phyloP scores from a whole-genome alignment of 2,329 filamentous ascomycete species.

The Fusarium ramigenum region DNA sequence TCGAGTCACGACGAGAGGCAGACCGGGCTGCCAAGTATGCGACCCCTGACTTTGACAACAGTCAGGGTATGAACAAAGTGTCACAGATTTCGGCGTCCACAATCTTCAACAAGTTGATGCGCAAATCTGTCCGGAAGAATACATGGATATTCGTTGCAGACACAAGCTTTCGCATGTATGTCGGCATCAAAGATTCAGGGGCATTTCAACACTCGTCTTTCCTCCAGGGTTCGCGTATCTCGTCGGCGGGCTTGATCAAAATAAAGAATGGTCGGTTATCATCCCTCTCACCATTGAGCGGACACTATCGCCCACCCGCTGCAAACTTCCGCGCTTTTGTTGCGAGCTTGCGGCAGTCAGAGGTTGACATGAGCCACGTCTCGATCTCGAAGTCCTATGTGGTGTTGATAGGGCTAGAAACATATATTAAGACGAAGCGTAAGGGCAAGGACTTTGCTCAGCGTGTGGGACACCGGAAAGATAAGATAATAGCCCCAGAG shows the following conservation, averaged over 20 bases:
- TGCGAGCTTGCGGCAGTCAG: conserved; percentile 73
- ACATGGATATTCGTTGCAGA: conserved; percentile 96
- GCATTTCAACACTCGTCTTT: conserved; percentile 94
- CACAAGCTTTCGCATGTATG: conserved; percentile 83
- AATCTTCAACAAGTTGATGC: conserved; percentile 80
- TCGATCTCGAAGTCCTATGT: conserved; percentile 85
- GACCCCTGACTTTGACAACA: conserved; percentile 68
- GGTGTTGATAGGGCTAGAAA: conserved; percentile 83
- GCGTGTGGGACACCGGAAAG: conserved; percentile 62
- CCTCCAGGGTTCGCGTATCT: conserved; percentile 64
- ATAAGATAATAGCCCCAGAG: conserved; percentile 70
- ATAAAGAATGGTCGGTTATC: conserved; percentile 83
- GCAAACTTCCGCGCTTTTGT: conserved; percentile 87
- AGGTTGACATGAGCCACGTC: conserved; percentile 81
- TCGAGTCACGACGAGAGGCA: conserved; percentile 62
- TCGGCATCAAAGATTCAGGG: conserved; percentile 89
- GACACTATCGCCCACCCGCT: conserved; percentile 86
- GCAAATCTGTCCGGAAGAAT: conserved; percentile 83
- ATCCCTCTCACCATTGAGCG: conserved; percentile 75
- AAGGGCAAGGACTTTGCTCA: conserved; percentile 67
- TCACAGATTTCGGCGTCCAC: conserved; percentile 76
- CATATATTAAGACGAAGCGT: conserved; percentile 75
- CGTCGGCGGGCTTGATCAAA: conserved; percentile 80
- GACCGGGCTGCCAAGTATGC: conserved; percentile 72
- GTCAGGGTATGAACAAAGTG: conserved; percentile 62